These are phyloP conservation scores for Parastagonospora nodorum DNA, from an alignment of 2,329 filamentous ascomycete genomes.

Conservation along the genomic window DNA sequence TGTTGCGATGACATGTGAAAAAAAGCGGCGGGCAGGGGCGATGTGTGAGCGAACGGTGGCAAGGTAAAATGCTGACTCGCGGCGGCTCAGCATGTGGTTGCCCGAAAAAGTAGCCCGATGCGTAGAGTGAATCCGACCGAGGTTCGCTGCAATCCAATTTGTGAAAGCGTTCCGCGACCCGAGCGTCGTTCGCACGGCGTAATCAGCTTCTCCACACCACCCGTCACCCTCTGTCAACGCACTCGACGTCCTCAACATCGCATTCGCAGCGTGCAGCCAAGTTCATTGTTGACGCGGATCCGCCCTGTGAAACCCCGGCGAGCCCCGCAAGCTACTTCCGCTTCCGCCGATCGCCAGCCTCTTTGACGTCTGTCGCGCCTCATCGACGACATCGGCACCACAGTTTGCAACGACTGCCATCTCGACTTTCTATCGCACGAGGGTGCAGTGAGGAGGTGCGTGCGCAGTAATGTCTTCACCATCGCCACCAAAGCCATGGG, in stretches of 20 bases:
- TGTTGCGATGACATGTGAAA: neutral
- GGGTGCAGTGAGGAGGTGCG: conserved; percentile 30
- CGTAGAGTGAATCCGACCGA: conserved; percentile 25
- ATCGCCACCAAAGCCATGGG: conserved; percentile 98
- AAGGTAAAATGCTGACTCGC: conserved; percentile 19
- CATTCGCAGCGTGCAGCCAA: neutral
- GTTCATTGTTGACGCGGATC: conserved; percentile 15
- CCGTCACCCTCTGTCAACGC: conserved; percentile 1
- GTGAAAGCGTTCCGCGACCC: conserved; percentile 27
- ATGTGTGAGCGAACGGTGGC: conserved; percentile 9
- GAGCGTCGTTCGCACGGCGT: conserved; percentile 1
- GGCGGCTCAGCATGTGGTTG: conserved; percentile 23
- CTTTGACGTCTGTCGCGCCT: conserved; percentile 17
- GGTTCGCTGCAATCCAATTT: conserved; percentile 22
- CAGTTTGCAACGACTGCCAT: conserved; percentile 6
- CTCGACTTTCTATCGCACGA: conserved; percentile 16
- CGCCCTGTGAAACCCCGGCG: conserved; percentile 19
- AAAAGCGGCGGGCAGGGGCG: neutral
- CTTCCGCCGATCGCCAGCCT: conserved; percentile 17
- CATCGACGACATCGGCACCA: conserved; percentile 12
- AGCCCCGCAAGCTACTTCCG: conserved; percentile 30
- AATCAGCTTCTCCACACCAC: neutral
- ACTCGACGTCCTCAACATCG: neutral
- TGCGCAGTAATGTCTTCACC: conserved; percentile 58
- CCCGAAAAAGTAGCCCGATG: conserved; percentile 13